Conservation (phyloP, 2,329 filamentous ascomycete genomes). For the Capronia epimyces region DNA sequence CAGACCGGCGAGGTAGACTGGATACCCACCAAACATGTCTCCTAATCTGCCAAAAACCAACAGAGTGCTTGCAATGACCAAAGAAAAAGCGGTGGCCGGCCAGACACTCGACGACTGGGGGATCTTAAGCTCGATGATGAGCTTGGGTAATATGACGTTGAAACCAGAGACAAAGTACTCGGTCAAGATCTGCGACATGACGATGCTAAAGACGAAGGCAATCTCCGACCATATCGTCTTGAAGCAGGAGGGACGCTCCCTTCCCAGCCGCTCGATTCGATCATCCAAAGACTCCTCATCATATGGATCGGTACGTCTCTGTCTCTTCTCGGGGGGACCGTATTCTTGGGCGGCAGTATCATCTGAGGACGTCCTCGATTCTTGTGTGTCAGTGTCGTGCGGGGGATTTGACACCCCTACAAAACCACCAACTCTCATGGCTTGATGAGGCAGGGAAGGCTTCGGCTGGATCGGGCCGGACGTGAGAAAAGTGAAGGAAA, state of each 20-base stretch:
- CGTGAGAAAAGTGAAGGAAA: not conserved
- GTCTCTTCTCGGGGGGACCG: conserved; percentile 3
- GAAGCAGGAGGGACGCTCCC: conserved; percentile 57
- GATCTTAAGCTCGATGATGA: conserved; percentile 59
- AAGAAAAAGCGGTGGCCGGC: conserved; percentile 49
- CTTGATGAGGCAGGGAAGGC: not conserved
- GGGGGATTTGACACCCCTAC: not conserved
- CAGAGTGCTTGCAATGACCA: conserved; percentile 46
- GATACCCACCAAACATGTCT: conserved; percentile 59
- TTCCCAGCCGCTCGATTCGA: conserved; percentile 55
- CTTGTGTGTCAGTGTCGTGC: not conserved
- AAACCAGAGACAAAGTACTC: conserved; percentile 78
- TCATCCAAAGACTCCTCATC: conserved; percentile 26
- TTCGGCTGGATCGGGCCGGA: not conserved
- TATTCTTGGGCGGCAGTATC: not conserved
- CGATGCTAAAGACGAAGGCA: conserved; percentile 57
- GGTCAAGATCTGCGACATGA: conserved; percentile 59
- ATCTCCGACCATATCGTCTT: conserved; percentile 51
- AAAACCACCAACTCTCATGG: not conserved
- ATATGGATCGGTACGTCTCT: conserved; percentile 6
- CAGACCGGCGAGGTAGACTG: conserved; percentile 60
- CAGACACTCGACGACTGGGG: conserved; percentile 57
- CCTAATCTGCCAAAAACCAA: conserved; percentile 52
- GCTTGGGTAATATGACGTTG: conserved; percentile 59
- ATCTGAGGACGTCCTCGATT: not conserved